Evolutionary conservation across 345 rosid genomes (phyloP), one percentile per base, ranked within the genome.

Genomic region (Aquilaria yunnanensis): DNA sequence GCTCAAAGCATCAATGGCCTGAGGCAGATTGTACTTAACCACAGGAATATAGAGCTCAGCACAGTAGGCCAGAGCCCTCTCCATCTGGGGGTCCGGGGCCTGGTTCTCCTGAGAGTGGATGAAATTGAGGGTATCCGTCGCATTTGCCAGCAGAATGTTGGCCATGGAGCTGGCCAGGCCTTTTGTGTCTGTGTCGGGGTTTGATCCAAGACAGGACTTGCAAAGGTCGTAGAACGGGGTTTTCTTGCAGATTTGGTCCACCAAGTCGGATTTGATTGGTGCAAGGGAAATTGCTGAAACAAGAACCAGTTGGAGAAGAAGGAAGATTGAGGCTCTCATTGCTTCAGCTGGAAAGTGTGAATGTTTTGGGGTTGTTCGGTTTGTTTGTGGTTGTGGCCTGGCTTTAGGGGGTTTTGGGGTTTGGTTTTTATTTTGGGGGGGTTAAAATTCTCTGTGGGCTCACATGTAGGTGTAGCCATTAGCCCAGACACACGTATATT

Each of bases 21-120:
- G 96, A 61, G 98, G 97, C 10, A 93, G 82, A 48, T 83, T 90
- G 70, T 83, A 93, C 80, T 68, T 70, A 7, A 93, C 96, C 10
- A 87, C 87, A 3, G 97, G 96, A n/a, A 89, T 83, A 72, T 93
- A 90, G 32, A 93, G 51, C 61, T 93, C 96, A 0, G 94, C 94
- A 12, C 98, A 93, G 2, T 81, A 62, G 14, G 92, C 98, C 69
- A 93, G 56, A 1, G 82, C 83, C 12, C 83, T 73, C 80, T 93
- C 90, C 10, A 57, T 68, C 54, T 57, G 58, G 3, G 92, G 90
- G 57, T 88, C 92, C 14, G 76, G 54, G 3, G 71, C 62, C 23
- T 68, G 73, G 60, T 65, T 81, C 33, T 87, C 74, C 30, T 73
- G 70, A 3, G 67, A 70, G 56, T 80, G 74, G 29, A 86, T 85